Base-by-base conservation (phyloP, 371 early-diverging fungal species). In the Blakeslea trispora region DNA sequence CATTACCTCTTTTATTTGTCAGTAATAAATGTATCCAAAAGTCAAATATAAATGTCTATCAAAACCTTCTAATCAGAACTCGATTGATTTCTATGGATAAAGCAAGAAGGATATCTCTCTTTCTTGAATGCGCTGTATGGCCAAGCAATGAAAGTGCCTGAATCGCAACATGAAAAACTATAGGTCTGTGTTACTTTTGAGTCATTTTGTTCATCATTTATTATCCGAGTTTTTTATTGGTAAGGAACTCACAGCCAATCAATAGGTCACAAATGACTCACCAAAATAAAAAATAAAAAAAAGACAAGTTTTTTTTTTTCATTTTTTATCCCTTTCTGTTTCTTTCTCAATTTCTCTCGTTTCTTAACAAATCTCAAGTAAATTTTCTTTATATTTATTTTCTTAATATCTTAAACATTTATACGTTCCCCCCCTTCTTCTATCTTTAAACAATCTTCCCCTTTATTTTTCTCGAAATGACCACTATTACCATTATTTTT, bases 401-500 rank as follows among this genome's bases (percentile, higher is more conserved):
- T n/a, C n/a, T n/a, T n/a, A n/a, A n/a, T n/a, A n/a, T 49, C 21
- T 34, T 9, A 40, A 11, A 40, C 17, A n/a, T n/a, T n/a, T n/a
- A n/a, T n/a, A n/a, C n/a, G n/a, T n/a, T 39, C 34, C 28, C 11
- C 8, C 19, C 34, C 24, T 28, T 28, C 57, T 50, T 23, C 17
- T 55, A 32, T 42, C 42, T 41, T 31, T 21, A 49, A 57, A 49
- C 42, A 57, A 57, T 39, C 22, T 32, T 23, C 47, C 48, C 47
- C 40, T 47, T 55, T 48, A 5, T 45, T 10, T 13, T 28, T 14
- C 24, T 3, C 28, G 15, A 14, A 28, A 28, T 28, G 28, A 28
- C 28, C 7, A 28, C 28, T 28, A 5, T 28, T 28, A 28, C 28
- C 7, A 5, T 28, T 28, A 28, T 28, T 28, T 28, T 28, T 7